Conservation (phyloP, 2,329 filamentous ascomycete species). For the Myriosclerotinia scirpicola region DNA sequence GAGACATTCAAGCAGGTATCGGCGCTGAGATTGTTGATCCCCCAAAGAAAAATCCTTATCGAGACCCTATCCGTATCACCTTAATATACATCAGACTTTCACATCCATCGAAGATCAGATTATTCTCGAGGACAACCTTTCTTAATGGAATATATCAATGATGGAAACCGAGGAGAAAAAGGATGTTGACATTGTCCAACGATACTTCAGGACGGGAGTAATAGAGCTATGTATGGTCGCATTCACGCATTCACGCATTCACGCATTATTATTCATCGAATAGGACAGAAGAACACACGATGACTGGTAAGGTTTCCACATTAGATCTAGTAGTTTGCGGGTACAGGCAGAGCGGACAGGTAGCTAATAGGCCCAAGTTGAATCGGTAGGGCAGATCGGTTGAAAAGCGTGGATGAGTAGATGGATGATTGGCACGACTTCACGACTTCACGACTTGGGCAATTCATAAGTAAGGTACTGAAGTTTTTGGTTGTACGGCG, state of each 20-base stretch:
- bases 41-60: slow-evolving; percentile 15
- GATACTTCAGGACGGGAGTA: background rate
- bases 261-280: slow-evolving; percentile 9
- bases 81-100: background rate
- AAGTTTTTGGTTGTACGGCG: background rate
- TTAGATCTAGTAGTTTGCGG: slow-evolving; percentile 8
- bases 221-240: slow-evolving; percentile 5
- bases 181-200: slow-evolving; percentile 14
- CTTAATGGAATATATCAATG: background rate
- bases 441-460: background rate
- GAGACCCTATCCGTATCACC: slow-evolving; percentile 9
- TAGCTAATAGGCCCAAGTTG: slow-evolving; percentile 15
- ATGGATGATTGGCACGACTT: slow-evolving; percentile 5
- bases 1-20: slow-evolving; percentile 21
- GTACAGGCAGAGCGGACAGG: slow-evolving; percentile 19
- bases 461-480: background rate
- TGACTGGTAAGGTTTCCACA: slow-evolving; percentile 14
- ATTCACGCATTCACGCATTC: slow-evolving; percentile 8
- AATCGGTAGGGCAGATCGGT: slow-evolving; percentile 19
- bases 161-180: background rate
- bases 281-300: background rate
- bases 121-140: background rate
- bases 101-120: slow-evolving; percentile 2
- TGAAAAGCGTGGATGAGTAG: background rate
- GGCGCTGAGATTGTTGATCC: slow-evolving; percentile 12